phyloP scores from a whole-genome alignment of 495 filamentous ascomycete species.

The Xylaria sp. region DNA sequence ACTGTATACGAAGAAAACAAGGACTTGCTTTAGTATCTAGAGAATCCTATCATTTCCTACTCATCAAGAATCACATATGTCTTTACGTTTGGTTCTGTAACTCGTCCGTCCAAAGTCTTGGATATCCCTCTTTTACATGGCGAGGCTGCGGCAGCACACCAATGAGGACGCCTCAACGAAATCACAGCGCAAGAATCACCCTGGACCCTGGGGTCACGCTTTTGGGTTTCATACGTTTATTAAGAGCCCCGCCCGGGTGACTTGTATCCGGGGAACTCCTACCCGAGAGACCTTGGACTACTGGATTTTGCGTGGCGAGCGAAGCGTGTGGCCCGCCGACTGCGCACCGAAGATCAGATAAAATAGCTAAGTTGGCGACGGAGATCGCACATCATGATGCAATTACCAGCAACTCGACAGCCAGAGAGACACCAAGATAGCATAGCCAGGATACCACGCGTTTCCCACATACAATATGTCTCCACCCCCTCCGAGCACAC shows the following conservation, averaged over 20 bases:
- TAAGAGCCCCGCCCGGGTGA: no score
- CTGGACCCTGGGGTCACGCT: conserved; percentile 79
- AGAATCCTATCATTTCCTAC: no score
- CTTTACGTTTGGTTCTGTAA: not conserved
- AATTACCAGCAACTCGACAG: not conserved
- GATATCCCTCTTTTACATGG: not conserved
- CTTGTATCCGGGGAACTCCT: no score
- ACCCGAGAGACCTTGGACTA: conserved; percentile 75
- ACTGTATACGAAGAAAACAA: not conserved
- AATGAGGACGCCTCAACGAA: not conserved
- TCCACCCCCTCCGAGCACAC: not conserved
- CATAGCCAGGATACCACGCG: not conserved
- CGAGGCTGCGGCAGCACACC: not conserved
- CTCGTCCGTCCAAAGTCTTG: not conserved
- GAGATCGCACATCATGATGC: not conserved
- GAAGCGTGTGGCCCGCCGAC: conserved; percentile 91
- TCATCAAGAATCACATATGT: not conserved
- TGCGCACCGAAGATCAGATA: conserved; percentile 80
- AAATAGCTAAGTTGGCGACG: conserved; percentile 69
- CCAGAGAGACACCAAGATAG: not conserved
- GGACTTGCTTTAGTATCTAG: not conserved
- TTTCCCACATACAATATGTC: not conserved
- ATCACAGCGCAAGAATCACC: conserved; percentile 69
- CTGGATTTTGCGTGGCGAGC: conserved; percentile 84
- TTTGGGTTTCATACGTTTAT: conserved; percentile 72